phyloP scores from a whole-genome alignment of 176 grass and related monocot species.

The Thalia dealbata region DNA sequence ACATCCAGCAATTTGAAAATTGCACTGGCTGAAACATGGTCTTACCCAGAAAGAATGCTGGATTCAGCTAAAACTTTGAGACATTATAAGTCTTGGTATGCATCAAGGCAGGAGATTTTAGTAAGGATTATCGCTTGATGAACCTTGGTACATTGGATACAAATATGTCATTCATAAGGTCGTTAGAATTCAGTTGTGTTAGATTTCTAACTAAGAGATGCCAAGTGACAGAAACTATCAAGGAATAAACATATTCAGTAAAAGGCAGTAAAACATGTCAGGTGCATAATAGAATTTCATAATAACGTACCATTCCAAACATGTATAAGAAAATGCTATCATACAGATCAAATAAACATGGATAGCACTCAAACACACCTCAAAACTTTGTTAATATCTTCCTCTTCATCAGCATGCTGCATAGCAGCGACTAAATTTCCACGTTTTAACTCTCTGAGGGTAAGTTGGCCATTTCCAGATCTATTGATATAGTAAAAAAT shows the following conservation, averaged over 20 bases:
- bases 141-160: neutral
- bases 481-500: conserved; percentile 99
- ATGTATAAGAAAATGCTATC: conserved; percentile 5
- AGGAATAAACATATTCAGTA: neutral
- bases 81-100: neutral
- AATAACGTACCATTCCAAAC: neutral
- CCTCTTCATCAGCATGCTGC: conserved; percentile 97
- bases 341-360: conserved; percentile 1
- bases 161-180: neutral
- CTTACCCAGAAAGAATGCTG: neutral
- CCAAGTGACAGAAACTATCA: neutral
- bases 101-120: neutral
- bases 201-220: neutral
- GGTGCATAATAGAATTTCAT: neutral
- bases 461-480: conserved; percentile 85
- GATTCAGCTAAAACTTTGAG: neutral
- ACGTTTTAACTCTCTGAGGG: conserved; percentile 87
- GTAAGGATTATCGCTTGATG: neutral
- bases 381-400: conserved; percentile 98
- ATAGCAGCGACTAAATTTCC: conserved; percentile 95
- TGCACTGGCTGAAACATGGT: neutral
- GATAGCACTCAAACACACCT: conserved; percentile 37
- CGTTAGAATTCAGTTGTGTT: neutral
- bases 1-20: neutral
- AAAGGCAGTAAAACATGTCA: neutral